Base-by-base conservation (phyloP, 805 yeast genomes). In the Kockiozyma suomiensis region DNA sequence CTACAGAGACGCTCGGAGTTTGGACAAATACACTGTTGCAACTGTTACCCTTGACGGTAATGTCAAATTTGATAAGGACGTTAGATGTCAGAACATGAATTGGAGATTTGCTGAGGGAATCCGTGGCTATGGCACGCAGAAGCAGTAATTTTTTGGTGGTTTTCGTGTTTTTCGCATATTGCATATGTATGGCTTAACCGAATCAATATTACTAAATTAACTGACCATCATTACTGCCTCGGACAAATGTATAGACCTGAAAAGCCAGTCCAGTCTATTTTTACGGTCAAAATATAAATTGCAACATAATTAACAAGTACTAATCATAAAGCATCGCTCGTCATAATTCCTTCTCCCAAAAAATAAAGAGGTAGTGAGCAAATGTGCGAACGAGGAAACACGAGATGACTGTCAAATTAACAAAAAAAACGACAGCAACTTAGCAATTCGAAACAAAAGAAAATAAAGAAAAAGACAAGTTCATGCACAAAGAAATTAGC, bases 1-100 rank as follows among this genome's bases (percentile, higher is more conserved):
- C 74, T 94, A 94, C 79, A 84, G 99, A 75, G 99, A 94, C 73
- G 98, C 97, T 1, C 85, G 99, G 70, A 89, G 97, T 19, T 77
- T 88, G 63, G 96, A 94, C 73, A 87, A 86, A 71, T 94, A 87
- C 75, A 81, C 93, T 0, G 73, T 93, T 68, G 92, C 93, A 12
- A 84, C 90, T 17, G 79, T 94, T 60, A 86, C 85, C 54, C 82
- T 83, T 59, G 83, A 82, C 46, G 80, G 79, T 46, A 85, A 85
- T 43, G 82, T 88, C 66, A 78, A 79, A 54, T 78, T 88, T 67
- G 89, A 88, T 68, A 85, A 85, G 74, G 79, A 82, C 63, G 76
- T 87, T 66, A 80, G 80, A 70, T 86, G 89, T 61, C 86, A 86
- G 71, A 79, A 84, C 68, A 90, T 89, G 85, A 83, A 84, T 62